Percentiles rank a stretch among this genome's conserved stretches.
These are phyloP conservation scores for Globisporangium uncinulatum DNA, from an alignment of 352 stramenopile genomes.

Conservation along the genomic window DNA sequence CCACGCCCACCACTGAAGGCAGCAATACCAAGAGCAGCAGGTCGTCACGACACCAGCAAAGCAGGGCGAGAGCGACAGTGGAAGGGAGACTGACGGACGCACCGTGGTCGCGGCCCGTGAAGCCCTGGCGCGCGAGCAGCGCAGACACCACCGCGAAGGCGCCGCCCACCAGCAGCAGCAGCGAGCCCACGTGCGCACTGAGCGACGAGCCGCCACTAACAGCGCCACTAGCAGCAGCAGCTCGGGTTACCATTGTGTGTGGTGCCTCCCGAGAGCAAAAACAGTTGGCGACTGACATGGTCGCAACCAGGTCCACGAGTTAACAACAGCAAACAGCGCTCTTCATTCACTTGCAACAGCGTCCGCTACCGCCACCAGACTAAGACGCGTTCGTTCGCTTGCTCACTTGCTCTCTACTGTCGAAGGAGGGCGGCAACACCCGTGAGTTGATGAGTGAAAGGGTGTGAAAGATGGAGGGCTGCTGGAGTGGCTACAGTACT, in stretches of 20 bases:
- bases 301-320: too few relatives aligned
- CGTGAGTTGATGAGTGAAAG: too few relatives aligned
- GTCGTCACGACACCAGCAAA: background rate
- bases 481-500: background rate
- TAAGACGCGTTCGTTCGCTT: too few relatives aligned
- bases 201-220: background rate
- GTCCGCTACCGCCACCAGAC: too few relatives aligned
- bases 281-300: background rate
- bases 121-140: conserved; percentile 45
- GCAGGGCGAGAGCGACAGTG: background rate
- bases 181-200: conserved; percentile 22
- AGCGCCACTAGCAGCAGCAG: background rate
- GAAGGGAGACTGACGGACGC: background rate
- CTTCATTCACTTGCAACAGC: too few relatives aligned
- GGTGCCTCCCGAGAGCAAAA: background rate
- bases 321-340: too few relatives aligned
- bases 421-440: too few relatives aligned
- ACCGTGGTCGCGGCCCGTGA: conserved; percentile 58
- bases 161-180: conserved; percentile 38
- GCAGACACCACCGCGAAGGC: conserved; percentile 34
- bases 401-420: too few relatives aligned
- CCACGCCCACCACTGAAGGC: conserved; percentile 58
- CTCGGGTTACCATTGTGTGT: background rate
- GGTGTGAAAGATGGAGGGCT: too few relatives aligned
- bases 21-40: background rate